Evolutionary conservation across 768 basidiomycete species (phyloP).

Genomic region (Lactifluus subvellereus): DNA sequence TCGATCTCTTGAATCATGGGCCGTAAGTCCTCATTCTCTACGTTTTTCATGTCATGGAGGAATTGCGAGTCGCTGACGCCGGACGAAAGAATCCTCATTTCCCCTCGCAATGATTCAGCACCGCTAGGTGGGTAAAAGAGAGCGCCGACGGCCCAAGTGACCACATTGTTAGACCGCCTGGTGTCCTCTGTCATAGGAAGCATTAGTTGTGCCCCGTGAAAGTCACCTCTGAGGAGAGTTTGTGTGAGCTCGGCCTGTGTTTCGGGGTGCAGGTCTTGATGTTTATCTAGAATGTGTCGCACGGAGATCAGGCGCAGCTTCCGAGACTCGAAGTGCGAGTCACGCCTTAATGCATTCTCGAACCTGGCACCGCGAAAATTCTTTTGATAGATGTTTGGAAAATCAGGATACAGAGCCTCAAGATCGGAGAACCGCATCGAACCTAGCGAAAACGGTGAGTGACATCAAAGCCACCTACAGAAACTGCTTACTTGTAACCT

Average conservation of each 20-base stretch:
- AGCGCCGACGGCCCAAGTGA: neutral
- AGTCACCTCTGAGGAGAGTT: neutral
- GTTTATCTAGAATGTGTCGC: neutral
- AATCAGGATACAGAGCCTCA: neutral
- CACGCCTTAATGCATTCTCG: neutral
- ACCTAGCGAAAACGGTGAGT: neutral
- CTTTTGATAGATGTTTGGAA: neutral
- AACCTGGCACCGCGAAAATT: neutral
- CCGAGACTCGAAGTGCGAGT: neutral
- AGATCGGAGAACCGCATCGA: neutral
- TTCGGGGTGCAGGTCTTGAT: neutral
- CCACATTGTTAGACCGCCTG: neutral
- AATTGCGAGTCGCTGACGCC: slow-evolving; percentile 10
- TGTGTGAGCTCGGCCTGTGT: neutral
- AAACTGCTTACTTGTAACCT: too few relatives aligned
- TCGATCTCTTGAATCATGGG: neutral
- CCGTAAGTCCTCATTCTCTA: neutral
- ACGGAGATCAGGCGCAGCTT: neutral
- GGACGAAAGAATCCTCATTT: slow-evolving; percentile 4
- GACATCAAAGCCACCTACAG: neutral
- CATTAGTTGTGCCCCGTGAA: neutral
- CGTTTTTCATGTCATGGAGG: slow-evolving; percentile 1
- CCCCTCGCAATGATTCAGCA: neutral
- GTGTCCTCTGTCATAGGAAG: neutral
- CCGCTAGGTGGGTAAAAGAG: neutral